Conservation (phyloP, 2,329 filamentous ascomycete genomes). For the Penicillium sp. region DNA sequence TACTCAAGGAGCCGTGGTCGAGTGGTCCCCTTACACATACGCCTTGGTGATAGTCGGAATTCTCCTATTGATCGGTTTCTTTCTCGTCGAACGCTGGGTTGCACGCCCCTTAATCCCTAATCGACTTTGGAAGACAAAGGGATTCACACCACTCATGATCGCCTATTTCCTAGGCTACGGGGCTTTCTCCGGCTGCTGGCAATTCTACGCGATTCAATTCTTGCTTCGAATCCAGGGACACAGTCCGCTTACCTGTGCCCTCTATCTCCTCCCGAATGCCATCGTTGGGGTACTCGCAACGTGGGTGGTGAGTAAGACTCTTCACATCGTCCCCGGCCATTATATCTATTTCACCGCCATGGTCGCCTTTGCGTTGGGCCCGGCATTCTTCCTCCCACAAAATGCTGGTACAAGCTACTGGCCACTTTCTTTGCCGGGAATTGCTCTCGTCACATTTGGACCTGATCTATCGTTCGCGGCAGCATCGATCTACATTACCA, state of each 20-base stretch:
- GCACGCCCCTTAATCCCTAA: conserved; percentile 46
- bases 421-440: conserved; percentile 44
- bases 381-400: conserved; percentile 39
- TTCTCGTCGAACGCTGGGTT: conserved; percentile 46
- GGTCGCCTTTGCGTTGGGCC: conserved; percentile 33
- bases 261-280: conserved; percentile 45
- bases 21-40: conserved; percentile 51
- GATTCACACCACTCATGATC: conserved; percentile 41
- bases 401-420: conserved; percentile 41
- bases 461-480: conserved; percentile 49
- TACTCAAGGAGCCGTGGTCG: conserved; percentile 51
- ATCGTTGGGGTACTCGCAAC: conserved; percentile 44
- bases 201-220: conserved; percentile 38
- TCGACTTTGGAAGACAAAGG: conserved; percentile 41
- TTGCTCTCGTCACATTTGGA: conserved; percentile 45
- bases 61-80: conserved; percentile 46
- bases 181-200: conserved; percentile 43
- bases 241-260: conserved; percentile 38
- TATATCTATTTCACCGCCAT: conserved; percentile 45
- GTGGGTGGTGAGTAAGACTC: conserved; percentile 43
- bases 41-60: conserved; percentile 48
- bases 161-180: conserved; percentile 44
- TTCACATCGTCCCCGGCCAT: conserved; percentile 44
- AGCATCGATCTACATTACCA: conserved; percentile 48
- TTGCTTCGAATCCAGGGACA: conserved; percentile 35